Conservation (phyloP, 2,329 filamentous ascomycete genomes). For the Aspergillus quadrilineatus region DNA sequence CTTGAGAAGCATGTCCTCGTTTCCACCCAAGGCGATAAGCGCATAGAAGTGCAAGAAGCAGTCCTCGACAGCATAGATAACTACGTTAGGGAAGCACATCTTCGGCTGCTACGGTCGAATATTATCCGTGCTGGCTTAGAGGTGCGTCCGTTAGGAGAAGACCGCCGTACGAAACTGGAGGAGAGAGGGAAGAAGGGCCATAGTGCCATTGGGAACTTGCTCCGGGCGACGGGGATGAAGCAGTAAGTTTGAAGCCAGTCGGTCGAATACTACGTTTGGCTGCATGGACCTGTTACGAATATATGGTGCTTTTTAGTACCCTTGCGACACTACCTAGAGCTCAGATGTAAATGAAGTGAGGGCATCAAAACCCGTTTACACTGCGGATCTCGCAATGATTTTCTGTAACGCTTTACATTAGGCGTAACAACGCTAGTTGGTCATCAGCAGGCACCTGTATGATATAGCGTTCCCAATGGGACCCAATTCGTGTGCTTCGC, state of each 20-base stretch:
- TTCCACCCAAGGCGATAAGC: constrained; percentile 65
- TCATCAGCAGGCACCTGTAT: too few relatives aligned
- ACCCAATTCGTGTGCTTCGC: too few relatives aligned
- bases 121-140: constrained; percentile 74
- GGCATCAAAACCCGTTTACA: too few relatives aligned
- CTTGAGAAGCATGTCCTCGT: constrained; percentile 78
- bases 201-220: constrained; percentile 7
- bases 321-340: not conserved
- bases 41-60: constrained; percentile 67
- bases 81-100: constrained; percentile 72
- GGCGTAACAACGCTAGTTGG: too few relatives aligned
- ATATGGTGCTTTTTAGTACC: not conserved
- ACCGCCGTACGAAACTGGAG: constrained; percentile 16
- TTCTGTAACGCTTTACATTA: too few relatives aligned
- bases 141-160: constrained; percentile 46
- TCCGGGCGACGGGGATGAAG: constrained; percentile 17
- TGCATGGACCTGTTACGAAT: not conserved
- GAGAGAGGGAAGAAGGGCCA: constrained; percentile 12
- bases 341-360: not conserved
- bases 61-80: constrained; percentile 66
- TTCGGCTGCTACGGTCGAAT: constrained; percentile 75
- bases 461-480: too few relatives aligned
- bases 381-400: too few relatives aligned
- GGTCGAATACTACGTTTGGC: not conserved
- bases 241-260: not conserved